Evolutionary conservation across 441 rosid species (phyloP).

Genomic region (Erysimum pusillum): DNA sequence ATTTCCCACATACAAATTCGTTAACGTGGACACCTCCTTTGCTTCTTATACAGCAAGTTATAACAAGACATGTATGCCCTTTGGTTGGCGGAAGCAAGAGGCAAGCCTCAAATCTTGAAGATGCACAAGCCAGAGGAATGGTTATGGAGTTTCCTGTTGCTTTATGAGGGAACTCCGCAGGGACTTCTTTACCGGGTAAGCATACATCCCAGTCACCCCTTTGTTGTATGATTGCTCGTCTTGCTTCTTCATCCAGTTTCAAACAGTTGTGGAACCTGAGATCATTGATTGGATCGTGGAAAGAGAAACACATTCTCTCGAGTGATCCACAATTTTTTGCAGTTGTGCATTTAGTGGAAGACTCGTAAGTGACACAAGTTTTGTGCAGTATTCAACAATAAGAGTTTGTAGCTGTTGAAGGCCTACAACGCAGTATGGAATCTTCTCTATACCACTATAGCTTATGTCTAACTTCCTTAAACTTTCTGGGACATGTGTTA

Average conservation of each 20-base stretch:
- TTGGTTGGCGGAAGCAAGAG: not conserved
- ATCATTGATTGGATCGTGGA: not conserved
- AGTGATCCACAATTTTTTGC: slow-evolving; percentile 32
- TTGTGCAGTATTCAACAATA: slow-evolving; percentile 3
- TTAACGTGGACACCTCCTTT: not conserved
- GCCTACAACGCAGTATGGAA: slow-evolving; percentile 22
- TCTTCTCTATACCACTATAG: not conserved
- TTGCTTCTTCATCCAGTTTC: not conserved
- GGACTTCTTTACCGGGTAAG: not conserved
- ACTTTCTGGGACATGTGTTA: slow-evolving; percentile 17
- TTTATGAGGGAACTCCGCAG: not conserved
- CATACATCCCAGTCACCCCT: not conserved
- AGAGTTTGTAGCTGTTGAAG: slow-evolving; percentile 2
- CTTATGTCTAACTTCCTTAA: slow-evolving; percentile 13
- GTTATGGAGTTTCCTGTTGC: not conserved
- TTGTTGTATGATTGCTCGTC: not conserved
- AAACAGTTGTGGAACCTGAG: not conserved
- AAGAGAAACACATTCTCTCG: slow-evolving; percentile 9
- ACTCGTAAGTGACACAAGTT: slow-evolving; percentile 7
- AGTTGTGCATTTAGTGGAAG: slow-evolving; percentile 30
- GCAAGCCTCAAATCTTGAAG: not conserved
- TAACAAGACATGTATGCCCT: not conserved
- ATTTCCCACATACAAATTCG: too few species aligned
- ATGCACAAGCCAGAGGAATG: not conserved
- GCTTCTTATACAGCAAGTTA: not conserved